Conservation (phyloP, 352 stramenopile genomes). For the Globisporangium megalacanthum region DNA sequence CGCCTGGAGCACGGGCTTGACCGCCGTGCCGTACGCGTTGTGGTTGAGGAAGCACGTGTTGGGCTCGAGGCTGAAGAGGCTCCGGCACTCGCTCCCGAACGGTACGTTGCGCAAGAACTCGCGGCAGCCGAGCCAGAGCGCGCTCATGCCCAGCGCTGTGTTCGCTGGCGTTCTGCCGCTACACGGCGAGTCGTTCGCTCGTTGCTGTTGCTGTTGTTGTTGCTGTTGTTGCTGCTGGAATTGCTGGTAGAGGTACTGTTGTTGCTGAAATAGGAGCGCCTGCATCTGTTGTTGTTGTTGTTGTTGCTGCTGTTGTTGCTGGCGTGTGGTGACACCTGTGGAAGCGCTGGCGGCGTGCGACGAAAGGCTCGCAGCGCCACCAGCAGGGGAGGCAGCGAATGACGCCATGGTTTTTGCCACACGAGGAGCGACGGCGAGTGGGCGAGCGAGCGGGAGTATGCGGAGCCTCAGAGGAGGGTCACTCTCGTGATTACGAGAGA, state of each 20-base stretch:
- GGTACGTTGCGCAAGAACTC: conserved; percentile 49
- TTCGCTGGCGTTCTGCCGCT: not conserved
- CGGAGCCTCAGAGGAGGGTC: no score
- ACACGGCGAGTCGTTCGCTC: conserved; percentile 2
- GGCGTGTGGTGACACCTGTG: conserved; percentile 9
- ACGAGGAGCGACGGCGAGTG: not conserved
- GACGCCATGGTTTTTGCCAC: conserved; percentile 17
- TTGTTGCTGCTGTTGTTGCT: conserved; percentile 14
- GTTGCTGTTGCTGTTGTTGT: conserved; percentile 3
- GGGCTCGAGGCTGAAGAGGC: conserved; percentile 76
- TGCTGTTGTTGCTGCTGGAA: conserved; percentile 9
- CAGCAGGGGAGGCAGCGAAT: conserved; percentile 14
- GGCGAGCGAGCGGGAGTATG: not conserved
- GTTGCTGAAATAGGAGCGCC: conserved; percentile 1
- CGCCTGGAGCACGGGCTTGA: conserved; percentile 72
- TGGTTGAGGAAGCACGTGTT: conserved; percentile 81
- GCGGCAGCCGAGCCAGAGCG: conserved; percentile 60
- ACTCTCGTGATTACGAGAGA: no score
- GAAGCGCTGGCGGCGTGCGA: conserved; percentile 12
- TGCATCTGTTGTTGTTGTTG: conserved; percentile 6
- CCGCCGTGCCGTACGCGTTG: conserved; percentile 71
- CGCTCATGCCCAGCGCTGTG: conserved; percentile 48
- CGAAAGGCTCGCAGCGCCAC: conserved; percentile 6
- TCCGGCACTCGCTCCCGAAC: conserved; percentile 63
- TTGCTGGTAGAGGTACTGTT: conserved; percentile 12